These are phyloP conservation scores for Mycena crocata DNA, from an alignment of 768 basidiomycete species.

Conservation along the genomic window DNA sequence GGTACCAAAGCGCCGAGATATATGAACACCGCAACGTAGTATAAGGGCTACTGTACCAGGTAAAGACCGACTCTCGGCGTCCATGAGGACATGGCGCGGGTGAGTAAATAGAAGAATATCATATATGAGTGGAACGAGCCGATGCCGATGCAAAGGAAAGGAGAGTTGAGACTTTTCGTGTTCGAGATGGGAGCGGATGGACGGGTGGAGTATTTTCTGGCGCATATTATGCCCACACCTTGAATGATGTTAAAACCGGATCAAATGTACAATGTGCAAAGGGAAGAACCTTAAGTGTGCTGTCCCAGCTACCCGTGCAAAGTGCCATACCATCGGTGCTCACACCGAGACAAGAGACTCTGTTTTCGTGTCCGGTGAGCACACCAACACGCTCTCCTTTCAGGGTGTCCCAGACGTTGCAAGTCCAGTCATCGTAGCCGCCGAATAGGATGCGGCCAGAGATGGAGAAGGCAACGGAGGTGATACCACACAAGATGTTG, in stretches of 20 bases:
- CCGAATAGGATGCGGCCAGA: constrained; percentile 98
- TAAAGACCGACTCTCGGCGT: constrained; percentile 75
- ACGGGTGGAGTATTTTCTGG: constrained; percentile 38
- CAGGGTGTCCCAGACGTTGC: constrained; percentile 99
- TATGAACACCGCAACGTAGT: constrained; percentile 31
- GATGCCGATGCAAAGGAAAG: constrained; percentile 39
- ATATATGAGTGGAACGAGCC: constrained; percentile 59
- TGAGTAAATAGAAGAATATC: constrained; percentile 62
- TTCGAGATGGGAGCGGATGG: constrained; percentile 28
- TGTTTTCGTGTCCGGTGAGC: constrained; percentile 96
- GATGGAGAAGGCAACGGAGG: constrained; percentile 98
- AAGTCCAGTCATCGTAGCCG: constrained; percentile 99
- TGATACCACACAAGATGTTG: constrained; percentile 99
- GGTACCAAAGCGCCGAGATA: constrained; percentile 32
- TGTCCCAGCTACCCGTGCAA: constrained; percentile 99
- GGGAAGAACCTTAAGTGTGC: constrained; percentile 86
- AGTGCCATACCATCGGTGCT: constrained; percentile 97
- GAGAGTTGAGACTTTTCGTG: constrained; percentile 36
- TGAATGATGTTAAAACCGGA: constrained; percentile 4
- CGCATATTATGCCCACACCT: constrained; percentile 86
- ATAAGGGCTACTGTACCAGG: constrained; percentile 52
- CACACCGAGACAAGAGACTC: constrained; percentile 96
- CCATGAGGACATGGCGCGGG: constrained; percentile 62
- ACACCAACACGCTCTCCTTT: constrained; percentile 99
- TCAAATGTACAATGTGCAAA: constrained; percentile 6